Conservation (phyloP, 2,329 filamentous ascomycete genomes). For the Rhinocladiella mackenziei region DNA sequence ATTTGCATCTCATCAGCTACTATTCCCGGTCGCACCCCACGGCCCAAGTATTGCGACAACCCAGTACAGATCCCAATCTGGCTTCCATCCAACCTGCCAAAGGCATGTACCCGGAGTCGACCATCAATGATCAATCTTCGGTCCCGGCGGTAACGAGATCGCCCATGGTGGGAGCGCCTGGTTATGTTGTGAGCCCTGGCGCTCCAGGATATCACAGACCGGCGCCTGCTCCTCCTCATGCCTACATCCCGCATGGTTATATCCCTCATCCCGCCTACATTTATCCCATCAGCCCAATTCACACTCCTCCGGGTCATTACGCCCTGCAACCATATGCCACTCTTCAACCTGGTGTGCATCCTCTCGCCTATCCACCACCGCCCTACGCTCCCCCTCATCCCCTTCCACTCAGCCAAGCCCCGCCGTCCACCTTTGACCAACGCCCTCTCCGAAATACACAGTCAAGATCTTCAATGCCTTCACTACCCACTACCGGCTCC, state of each 20-base stretch:
- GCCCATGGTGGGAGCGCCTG: conserved; percentile 57
- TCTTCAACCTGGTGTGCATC: conserved; percentile 19
- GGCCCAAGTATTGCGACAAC: conserved; percentile 70
- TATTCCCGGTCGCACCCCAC: conserved; percentile 76
- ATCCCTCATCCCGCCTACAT: conserved; percentile 35
- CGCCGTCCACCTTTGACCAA: conserved; percentile 28
- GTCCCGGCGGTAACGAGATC: conserved; percentile 76
- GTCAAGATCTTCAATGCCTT: conserved; percentile 37
- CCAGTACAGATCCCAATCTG: conserved; percentile 73
- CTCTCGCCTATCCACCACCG: conserved; percentile 21
- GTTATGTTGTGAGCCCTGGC: conserved; percentile 52
- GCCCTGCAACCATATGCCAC: conserved; percentile 22
- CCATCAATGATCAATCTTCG: conserved; percentile 76
- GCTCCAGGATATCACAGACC: conserved; percentile 52
- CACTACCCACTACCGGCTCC: conserved; percentile 33
- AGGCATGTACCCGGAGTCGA: conserved; percentile 96
- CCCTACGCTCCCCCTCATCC: conserved; percentile 20
- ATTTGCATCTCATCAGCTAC: conserved; percentile 96
- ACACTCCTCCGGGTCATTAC: conserved; percentile 39
- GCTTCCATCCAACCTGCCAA: conserved; percentile 81
- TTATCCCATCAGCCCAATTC: conserved; percentile 45
- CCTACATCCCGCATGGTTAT: conserved; percentile 36
- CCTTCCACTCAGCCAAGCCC: conserved; percentile 23
- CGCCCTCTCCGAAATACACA: conserved; percentile 24
- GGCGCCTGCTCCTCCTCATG: conserved; percentile 37